Evolutionary conservation across 2,329 filamentous ascomycete genomes (phyloP), one percentile per base, ranked within the genome.

Genomic region (Aspergillus ochraceus): DNA sequence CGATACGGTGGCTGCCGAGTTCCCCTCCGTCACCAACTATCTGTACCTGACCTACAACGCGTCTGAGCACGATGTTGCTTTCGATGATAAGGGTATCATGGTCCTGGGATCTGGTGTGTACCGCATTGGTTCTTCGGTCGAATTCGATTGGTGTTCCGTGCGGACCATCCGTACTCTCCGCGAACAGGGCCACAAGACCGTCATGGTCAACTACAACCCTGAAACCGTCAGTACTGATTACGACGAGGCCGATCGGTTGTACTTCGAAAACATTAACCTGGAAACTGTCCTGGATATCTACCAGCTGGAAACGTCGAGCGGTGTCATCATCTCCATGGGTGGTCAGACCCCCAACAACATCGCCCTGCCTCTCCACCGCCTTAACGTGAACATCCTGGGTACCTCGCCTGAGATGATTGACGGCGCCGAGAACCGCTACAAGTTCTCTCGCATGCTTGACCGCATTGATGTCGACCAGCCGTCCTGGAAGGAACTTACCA

Each of bases 361-460:
- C 70, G 92, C 95, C 1, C 83, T 98, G 54, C 90, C 92, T 3
- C 85, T 99, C 20, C 88, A 93, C 76, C 90, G 94, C 64, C 85
- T 92, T 53, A 95, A 96, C 63, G 91, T 97, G 72, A 96, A 94
- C 80, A 88, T 98, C 39, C 83, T 98, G 4, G 95, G 95, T 68
- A 99, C 95, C 1, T 97, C 94, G 0, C 95, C 95, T 10, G 95
- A 99, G 77, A 98, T 98, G 94, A 98, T 99, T 72, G 95, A 99
- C 76, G 92, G 86, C 39, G 95, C 95, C 1, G 95, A 99, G 82
- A 98, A 99, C 77, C 85, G 95, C 60, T 98, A 96, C 85, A 98
- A 98, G 83, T 98, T 98, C 83, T 97, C 92, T 49, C 92, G 95
- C 72, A 97, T 98, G 92, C 84, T 98, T 66, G 95, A 99, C 77